Evolutionary conservation across 2,329 filamentous ascomycete genomes (phyloP).

Genomic region (Aspergillus sp.): DNA sequence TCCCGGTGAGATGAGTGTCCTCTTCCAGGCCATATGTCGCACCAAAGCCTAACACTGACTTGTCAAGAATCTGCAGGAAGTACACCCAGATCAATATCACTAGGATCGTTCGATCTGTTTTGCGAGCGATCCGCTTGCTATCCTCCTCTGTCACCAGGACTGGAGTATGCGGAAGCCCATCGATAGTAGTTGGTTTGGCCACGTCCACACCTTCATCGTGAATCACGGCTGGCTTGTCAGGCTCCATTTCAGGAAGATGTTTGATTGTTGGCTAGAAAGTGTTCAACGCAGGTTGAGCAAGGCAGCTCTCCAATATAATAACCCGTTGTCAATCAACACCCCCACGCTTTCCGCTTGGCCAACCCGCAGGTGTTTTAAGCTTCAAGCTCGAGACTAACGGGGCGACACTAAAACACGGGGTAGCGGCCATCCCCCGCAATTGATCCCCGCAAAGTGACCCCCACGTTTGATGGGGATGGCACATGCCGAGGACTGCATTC

Average conservation of each 20-base stretch:
- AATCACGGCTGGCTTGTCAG: constrained; percentile 1
- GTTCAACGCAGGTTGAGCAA: too few species aligned
- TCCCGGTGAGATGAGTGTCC: constrained; percentile 54
- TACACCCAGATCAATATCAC: constrained; percentile 49
- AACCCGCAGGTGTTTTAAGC: background rate
- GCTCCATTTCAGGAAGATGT: constrained; percentile 3
- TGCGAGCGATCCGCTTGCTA: constrained; percentile 59
- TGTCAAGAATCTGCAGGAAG: constrained; percentile 58
- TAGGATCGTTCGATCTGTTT: constrained; percentile 64
- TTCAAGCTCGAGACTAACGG: background rate
- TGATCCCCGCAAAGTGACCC: background rate
- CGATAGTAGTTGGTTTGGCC: background rate
- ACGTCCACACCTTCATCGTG: background rate
- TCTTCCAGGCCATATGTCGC: constrained; percentile 58
- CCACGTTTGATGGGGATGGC: background rate
- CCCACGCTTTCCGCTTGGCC: background rate
- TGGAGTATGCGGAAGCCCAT: background rate
- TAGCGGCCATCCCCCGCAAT: background rate
- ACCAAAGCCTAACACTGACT: constrained; percentile 59
- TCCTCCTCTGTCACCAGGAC: constrained; percentile 37
- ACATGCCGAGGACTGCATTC: background rate
- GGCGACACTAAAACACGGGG: background rate
- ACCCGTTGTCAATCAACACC: background rate
- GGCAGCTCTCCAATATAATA: background rate
- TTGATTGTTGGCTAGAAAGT: too few species aligned